Conservation (phyloP, 495 filamentous ascomycete genomes). For the Penicillium robsamsonii region DNA sequence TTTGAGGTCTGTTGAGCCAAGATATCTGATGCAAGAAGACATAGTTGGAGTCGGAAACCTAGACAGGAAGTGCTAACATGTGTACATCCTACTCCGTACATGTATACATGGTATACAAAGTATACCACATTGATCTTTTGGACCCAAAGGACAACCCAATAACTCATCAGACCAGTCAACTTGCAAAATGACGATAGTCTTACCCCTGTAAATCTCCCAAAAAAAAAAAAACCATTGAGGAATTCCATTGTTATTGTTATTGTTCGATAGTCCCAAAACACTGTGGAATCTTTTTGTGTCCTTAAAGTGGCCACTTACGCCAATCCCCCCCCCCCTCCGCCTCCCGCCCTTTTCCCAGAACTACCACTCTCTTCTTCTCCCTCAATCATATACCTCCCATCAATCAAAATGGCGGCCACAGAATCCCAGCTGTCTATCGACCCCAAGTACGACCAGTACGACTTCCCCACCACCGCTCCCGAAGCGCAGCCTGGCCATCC, state of each 20-base stretch:
- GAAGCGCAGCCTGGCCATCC: slow-evolving; percentile 73
- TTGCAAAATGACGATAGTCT: not conserved
- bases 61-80: not conserved
- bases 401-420: slow-evolving; percentile 40
- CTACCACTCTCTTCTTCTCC: slow-evolving; percentile 14
- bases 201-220: not conserved
- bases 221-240: not conserved
- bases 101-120: not conserved
- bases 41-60: not conserved
- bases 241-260: not conserved
- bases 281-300: slow-evolving; percentile 2
- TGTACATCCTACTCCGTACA: not conserved
- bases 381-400: slow-evolving; percentile 13
- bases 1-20: not conserved
- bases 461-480: slow-evolving; percentile 79
- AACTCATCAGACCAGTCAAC: not conserved
- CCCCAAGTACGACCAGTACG: slow-evolving; percentile 94
- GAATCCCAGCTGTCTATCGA: slow-evolving; percentile 57
- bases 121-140: not conserved
- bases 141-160: slow-evolving; percentile 1
- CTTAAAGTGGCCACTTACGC: slow-evolving; percentile 26
- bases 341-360: slow-evolving; percentile 20
- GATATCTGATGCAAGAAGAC: not conserved
- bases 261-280: not conserved
- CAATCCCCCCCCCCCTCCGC: slow-evolving; percentile 19